Percentiles rank a stretch among this genome's conserved stretches.
phyloP scores from a whole-genome alignment of 495 filamentous ascomycete species.

The Letharia columbiana region DNA sequence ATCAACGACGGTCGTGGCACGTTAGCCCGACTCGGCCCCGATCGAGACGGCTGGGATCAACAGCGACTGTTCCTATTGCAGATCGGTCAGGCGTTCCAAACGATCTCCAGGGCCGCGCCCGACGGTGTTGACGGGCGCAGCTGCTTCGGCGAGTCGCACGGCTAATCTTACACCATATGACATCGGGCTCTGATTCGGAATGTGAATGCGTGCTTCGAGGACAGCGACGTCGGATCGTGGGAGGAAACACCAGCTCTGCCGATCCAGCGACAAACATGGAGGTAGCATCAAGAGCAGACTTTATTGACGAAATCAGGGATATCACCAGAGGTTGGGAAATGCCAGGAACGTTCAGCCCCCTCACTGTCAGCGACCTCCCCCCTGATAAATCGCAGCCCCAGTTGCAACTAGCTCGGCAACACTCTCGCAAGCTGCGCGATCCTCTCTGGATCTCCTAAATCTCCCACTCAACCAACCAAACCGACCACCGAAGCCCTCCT shows the following conservation, averaged over 20 bases:
- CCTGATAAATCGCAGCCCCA: conserved; percentile 36
- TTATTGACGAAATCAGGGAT: conserved; percentile 32
- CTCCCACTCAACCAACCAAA: background rate
- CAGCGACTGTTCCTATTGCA: conserved; percentile 30
- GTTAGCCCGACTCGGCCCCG: conserved; percentile 42
- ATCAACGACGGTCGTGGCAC: conserved; percentile 27
- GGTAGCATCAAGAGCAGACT: conserved; percentile 31
- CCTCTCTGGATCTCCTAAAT: background rate
- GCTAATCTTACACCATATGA: conserved; percentile 34
- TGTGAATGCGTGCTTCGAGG: conserved; percentile 39
- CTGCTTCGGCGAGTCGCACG: conserved; percentile 46
- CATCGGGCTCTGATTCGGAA: conserved; percentile 54
- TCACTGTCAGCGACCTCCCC: conserved; percentile 39
- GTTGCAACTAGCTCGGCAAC: conserved; percentile 13
- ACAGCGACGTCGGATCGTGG: conserved; percentile 35
- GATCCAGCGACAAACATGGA: conserved; percentile 14
- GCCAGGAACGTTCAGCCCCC: conserved; percentile 41
- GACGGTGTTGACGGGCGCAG: conserved; percentile 48
- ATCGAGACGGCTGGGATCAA: conserved; percentile 39
- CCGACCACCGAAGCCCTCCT: background rate
- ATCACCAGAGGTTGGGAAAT: conserved; percentile 38
- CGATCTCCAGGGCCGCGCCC: conserved; percentile 28
- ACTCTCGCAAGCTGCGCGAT: background rate
- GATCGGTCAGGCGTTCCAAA: too few species aligned
- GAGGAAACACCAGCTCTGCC: background rate